phyloP scores from a whole-genome alignment of 2,329 filamentous ascomycete species.

The Microdochium paspali region DNA sequence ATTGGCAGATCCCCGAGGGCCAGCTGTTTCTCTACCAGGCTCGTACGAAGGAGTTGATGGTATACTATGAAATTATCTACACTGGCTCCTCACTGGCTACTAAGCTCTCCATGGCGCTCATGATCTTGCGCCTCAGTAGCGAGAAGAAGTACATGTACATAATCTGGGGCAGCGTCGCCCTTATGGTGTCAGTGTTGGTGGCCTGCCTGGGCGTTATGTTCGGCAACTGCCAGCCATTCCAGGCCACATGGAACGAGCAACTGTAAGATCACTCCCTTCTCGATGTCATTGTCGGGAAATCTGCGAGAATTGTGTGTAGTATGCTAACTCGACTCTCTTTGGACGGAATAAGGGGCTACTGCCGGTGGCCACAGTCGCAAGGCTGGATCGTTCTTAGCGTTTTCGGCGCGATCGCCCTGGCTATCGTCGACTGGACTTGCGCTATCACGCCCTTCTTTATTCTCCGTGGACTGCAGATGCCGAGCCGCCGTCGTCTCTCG shows the following conservation, averaged over 20 bases:
- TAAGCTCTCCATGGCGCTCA: conserved; percentile 12
- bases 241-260: conserved; percentile 10
- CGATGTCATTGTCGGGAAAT: too few species aligned
- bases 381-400: conserved; percentile 8
- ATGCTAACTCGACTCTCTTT: background rate
- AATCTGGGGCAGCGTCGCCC: conserved; percentile 6
- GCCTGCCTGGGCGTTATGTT: conserved; percentile 10
- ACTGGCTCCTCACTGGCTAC: conserved; percentile 10
- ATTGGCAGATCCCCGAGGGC: background rate
- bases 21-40: conserved; percentile 2
- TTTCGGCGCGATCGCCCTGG: conserved; percentile 11
- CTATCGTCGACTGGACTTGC: conserved; percentile 16
- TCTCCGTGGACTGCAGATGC: conserved; percentile 15
- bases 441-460: conserved; percentile 20
- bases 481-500: conserved; percentile 9
- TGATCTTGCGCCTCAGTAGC: conserved; percentile 8
- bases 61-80: conserved; percentile 8
- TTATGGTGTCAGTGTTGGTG: background rate
- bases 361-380: conserved; percentile 3
- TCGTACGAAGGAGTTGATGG: conserved; percentile 3
- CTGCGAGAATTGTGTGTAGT: too few species aligned
- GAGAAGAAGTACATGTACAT: conserved; percentile 4
- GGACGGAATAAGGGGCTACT: background rate
- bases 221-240: conserved; percentile 9
- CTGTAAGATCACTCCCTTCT: conserved; percentile 4